Conservation (phyloP, 495 filamentous ascomycete species). For the Daldinia vernicosa region DNA sequence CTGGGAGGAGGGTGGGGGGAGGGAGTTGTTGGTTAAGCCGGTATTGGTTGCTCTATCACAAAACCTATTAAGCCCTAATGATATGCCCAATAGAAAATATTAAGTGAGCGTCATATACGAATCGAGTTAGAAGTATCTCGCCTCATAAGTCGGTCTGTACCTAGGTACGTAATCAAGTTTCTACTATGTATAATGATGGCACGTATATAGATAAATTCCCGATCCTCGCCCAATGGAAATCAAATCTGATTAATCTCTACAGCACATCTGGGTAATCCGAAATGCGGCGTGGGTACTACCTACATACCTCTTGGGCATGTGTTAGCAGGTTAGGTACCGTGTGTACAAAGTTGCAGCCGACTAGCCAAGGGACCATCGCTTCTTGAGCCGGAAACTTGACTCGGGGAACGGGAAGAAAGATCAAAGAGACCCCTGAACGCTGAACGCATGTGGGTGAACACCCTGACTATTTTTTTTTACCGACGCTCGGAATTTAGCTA, state of each 20-base stretch:
- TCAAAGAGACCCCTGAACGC: slow-evolving; percentile 34
- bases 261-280: slow-evolving; percentile 1
- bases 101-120: slow-evolving; percentile 13
- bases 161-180: slow-evolving; percentile 37
- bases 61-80: slow-evolving; percentile 2
- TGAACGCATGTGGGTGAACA: slow-evolving; percentile 33
- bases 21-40: background rate
- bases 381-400: slow-evolving; percentile 41
- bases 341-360: slow-evolving; percentile 36
- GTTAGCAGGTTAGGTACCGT: background rate
- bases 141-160: slow-evolving; percentile 17
- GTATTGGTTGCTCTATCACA: background rate
- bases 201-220: slow-evolving; percentile 38
- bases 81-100: background rate
- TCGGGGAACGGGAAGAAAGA: slow-evolving; percentile 41
- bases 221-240: slow-evolving; percentile 27
- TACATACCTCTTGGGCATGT: background rate
- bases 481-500: slow-evolving; percentile 27
- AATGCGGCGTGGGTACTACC: slow-evolving; percentile 24
- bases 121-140: slow-evolving; percentile 7
- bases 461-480: slow-evolving; percentile 41
- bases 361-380: slow-evolving; percentile 26
- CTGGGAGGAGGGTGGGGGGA: background rate
- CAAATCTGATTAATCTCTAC: slow-evolving; percentile 10
- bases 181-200: slow-evolving; percentile 11